Evolutionary conservation across 139 green algal species (phyloP), one percentile per base, ranked within the genome.

Genomic region (Micractinium conductrix): DNA sequence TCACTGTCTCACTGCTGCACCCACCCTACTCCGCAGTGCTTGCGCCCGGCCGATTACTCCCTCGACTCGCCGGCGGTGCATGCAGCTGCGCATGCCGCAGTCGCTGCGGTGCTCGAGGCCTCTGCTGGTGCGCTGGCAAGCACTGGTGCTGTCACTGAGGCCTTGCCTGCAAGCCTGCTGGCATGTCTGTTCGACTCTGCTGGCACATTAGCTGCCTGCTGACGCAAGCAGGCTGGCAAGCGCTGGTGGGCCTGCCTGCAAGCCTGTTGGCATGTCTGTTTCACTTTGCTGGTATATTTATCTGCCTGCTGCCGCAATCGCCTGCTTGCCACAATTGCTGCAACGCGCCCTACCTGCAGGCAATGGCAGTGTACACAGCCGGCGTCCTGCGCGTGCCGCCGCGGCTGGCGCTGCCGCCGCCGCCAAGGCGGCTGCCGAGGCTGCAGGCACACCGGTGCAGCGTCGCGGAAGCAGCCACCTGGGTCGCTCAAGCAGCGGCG

Each of bases 21-120:
- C 24, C 21, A 38, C n/a, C 76, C 58, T 44, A 12, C 42, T 12
- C 22, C 50, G 79, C 79, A 75, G 63, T 63, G 79, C 43, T 33
- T 67, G 63, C 79, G 63, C n/a, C 43, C 44, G 2, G 8, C 33
- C 9, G 40, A 5, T 1, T 38, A 45, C 37, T 48, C 37, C 26
- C 38, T 87, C 21, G 86, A 90, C 74, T 86, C 75, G 14, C 86
- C 86, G 19, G 86, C 86, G 16, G 86, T 90, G 21, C 83, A 87
- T 68, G 74, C 69, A 43, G 80, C 81, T 14, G 80, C 81, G 1
- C 65, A 87, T 12, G 86, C 81, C 0, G 86, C 86, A 5, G 75
- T 90, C 21, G 76, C 75, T 26, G 82, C 74, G 12, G 86, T 74
- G 28, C 53, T 87, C 63, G 48, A 83, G 40, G 81, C 81, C 17